Percentiles rank a stretch among this genome's conserved stretches.
These are phyloP conservation scores for Solanum bukasovii DNA, from an alignment of 257 asterid genomes.

Conservation along the genomic window DNA sequence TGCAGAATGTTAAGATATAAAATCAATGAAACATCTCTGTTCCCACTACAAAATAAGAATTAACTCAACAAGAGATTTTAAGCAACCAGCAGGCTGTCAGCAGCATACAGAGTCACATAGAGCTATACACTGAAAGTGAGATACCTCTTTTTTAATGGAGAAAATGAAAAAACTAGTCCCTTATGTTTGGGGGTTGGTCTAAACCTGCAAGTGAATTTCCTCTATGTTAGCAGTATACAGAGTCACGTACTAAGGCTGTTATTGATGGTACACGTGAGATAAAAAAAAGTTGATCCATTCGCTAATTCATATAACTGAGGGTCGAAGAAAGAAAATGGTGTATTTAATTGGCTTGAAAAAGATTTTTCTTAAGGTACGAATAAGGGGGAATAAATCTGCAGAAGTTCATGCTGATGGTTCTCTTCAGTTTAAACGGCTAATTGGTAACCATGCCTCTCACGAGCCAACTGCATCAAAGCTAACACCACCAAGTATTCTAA, in stretches of 20 bases:
- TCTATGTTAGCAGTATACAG: not conserved
- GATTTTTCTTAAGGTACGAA: not conserved
- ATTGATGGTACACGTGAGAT: not conserved
- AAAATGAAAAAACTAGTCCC: not conserved
- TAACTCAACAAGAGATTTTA: not conserved
- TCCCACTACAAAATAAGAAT: not conserved
- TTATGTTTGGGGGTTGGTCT: not conserved
- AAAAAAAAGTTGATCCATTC: not conserved
- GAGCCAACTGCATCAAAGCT: not conserved
- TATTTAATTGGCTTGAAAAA: not conserved
- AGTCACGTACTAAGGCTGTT: not conserved
- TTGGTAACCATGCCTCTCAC: not conserved
- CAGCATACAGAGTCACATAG: not conserved
- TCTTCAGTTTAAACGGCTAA: not conserved
- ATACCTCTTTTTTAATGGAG: not conserved
- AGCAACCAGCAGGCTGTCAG: not conserved
- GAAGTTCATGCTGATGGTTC: not conserved
- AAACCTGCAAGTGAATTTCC: not conserved
- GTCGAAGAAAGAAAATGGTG: not conserved
- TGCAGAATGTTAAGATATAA: not conserved
- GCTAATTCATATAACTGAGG: not conserved
- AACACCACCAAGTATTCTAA: not conserved
- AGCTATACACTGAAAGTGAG: not conserved
- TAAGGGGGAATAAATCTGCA: not conserved
- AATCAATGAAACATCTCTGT: not conserved